phyloP scores from a whole-genome alignment of 768 basidiomycete species.

The Leccinellum luteum region DNA sequence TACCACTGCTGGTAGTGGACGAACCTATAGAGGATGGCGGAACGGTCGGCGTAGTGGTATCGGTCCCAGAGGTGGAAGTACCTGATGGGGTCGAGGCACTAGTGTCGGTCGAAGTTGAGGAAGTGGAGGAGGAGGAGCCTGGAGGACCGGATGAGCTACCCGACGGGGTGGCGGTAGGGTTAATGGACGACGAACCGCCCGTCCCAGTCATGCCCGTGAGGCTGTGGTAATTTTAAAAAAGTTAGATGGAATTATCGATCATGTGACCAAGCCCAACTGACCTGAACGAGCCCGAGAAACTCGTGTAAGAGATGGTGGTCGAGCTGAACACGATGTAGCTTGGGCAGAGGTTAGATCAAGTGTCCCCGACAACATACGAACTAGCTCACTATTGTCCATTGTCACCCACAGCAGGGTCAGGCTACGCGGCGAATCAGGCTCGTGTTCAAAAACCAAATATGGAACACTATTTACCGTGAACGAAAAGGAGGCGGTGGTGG shows the following conservation, averaged over 20 bases:
- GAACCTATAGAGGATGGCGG: not conserved
- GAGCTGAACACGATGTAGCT: conserved; percentile 66
- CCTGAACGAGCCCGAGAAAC: conserved; percentile 58
- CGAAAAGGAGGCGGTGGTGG: conserved; percentile 41
- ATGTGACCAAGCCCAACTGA: conserved; percentile 27
- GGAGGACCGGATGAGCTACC: conserved; percentile 8
- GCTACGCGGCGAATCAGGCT: conserved; percentile 34
- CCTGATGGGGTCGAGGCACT: conserved; percentile 13
- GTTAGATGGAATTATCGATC: conserved; percentile 1
- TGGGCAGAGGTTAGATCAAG: conserved; percentile 1
- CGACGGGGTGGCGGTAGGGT: conserved; percentile 7
- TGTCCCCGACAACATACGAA: not conserved
- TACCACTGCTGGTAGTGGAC: conserved; percentile 7
- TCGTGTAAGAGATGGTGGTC: conserved; percentile 32
- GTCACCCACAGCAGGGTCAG: conserved; percentile 53
- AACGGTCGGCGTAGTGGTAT: conserved; percentile 9
- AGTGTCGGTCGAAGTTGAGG: not conserved
- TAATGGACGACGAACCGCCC: conserved; percentile 20
- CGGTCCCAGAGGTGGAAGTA: conserved; percentile 10
- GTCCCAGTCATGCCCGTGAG: conserved; percentile 61
- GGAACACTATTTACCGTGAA: conserved; percentile 47
- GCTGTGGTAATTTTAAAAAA: conserved; percentile 30
- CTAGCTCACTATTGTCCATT: conserved; percentile 53
- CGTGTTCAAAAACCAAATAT: not conserved
- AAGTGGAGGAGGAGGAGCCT: conserved; percentile 10